Percentiles rank a stretch among this genome's conserved stretches.
Conservation (phyloP, 139 green algal genomes). For the Coelastrella sp. region DNA sequence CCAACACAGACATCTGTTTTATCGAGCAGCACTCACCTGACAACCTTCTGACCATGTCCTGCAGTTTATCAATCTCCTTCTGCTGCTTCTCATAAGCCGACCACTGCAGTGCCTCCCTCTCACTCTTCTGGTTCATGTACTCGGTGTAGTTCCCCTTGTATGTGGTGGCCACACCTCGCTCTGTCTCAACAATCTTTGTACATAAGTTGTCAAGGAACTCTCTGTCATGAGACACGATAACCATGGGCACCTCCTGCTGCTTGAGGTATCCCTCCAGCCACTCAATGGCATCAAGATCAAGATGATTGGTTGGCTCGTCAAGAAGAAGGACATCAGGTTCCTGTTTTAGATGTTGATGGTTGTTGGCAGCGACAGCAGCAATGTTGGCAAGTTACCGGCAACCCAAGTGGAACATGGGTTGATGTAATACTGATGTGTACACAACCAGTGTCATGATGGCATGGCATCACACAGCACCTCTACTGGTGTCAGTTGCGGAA, state of each 20-base stretch:
- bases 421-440: no score
- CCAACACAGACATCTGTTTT: neutral
- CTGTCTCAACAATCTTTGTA: conserved; percentile 97
- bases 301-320: conserved; percentile 99
- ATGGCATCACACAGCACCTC: no score
- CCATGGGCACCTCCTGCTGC: conserved; percentile 69
- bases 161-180: conserved; percentile 87
- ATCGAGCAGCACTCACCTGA: conserved; percentile 3
- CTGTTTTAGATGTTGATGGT: conserved; percentile 53
- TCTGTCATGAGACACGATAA: conserved; percentile 94
- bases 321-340: conserved; percentile 94
- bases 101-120: conserved; percentile 83
- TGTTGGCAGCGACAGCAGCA: neutral
- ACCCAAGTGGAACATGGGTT: no score
- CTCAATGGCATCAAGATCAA: conserved; percentile 97
- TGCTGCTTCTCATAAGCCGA: conserved; percentile 95
- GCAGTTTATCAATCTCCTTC: conserved; percentile 93
- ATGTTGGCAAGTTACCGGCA: no score
- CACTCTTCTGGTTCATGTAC: conserved; percentile 75
- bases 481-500: no score
- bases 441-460: no score
- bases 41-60: conserved; percentile 67
- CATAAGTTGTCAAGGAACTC: conserved; percentile 98
- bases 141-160: conserved; percentile 93
- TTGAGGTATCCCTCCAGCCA: conserved; percentile 98